Evolutionary conservation across 179 eudicot species (phyloP), one percentile per base, ranked within the genome.

Genomic region (Amaranthus tricolor): DNA sequence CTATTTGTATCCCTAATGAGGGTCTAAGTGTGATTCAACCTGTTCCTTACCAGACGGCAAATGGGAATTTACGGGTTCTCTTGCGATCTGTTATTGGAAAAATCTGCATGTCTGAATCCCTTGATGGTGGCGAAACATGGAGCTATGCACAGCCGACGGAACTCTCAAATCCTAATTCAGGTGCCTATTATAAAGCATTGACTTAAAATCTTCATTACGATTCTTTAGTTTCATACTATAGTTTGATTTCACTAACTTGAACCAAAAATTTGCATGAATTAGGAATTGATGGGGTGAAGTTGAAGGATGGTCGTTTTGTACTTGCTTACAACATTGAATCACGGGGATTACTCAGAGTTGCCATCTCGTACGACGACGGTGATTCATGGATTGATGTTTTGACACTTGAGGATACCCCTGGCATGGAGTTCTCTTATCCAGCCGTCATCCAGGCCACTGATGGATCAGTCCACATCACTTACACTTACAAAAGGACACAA

Each of bases 151-250:
- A 77, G 71, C 90, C 95, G 40, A 95, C 90, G 58, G 75, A 83
- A 70, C 87, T 95, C 31, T 92, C 96, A 9, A 92, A 95, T 76
- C 99, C 99, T 53, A 95, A 95, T 85, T 95, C 99, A 92, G 98
- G 98, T 94, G 73, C 24, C 52, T 24, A 19, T 6, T 16, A 72
- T 55, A 59, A 77, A 73, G 49, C 49, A 59, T 66, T 45, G 15
- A 16, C 15, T 56, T 11, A 17, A 47, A 11, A 15, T n/a, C 52
- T 43, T 20, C 16, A 51, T 45, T n/a, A 48, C 44, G 40, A 20
- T 12, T 45, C n/a, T 9, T 51, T 40, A 9, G 51, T 11, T 16
- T 44, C 62, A 52, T 45, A 13, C 16, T 11, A 19, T 24, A 14
- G 0, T 60, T 73, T 31, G 40, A 14, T 21, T 62, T 1, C 9